Base-by-base conservation (phyloP, 2,329 filamentous ascomycete species). In the Trichothecium roseum region DNA sequence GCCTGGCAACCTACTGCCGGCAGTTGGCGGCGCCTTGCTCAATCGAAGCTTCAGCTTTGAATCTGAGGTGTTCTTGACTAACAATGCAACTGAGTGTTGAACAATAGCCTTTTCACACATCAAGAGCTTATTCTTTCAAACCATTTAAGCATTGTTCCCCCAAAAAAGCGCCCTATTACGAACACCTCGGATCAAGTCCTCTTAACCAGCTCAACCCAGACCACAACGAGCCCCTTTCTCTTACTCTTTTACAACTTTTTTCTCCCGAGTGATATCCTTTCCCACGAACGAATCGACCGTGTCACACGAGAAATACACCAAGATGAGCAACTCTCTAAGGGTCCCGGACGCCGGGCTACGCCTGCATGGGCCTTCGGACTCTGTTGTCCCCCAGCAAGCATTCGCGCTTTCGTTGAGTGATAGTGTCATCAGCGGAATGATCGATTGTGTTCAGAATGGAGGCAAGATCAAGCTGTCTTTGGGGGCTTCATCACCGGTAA, bases 361-460 rank as follows among this genome's bases (percentile, higher is more conserved):
- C 52, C 61, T 79, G 54, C 69, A 71, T 50, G 64, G 65, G 56
- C 62, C 67, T 42, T 58, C 61, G 35, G 54, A 59, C 38, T 56
- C 37, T 14, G n/a, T 36, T 16, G 14, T 71, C 27, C 69, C 68
- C 8, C 59, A 62, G 20, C 72, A 77, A 48, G 71, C 69, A 22
- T 73, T 80, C 49, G 66, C 71, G 42, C 57, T 81, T 37, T 67
- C 62, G n/a, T 56, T 81, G 42, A 67, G 61, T 45, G 68, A 77
- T 50, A 62, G 60, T 50, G 62, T 75, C 35, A 69, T 81, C 46
- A 71, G 77, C 51, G 65, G 73, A 42, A 72, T 81, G 68, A 77
- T 81, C 45, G 64, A 64, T 52, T 73, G 69, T 47, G 65, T 72
- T 28, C 68, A 69, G 47, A 64, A 67, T 58, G 73, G 72, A 34